phyloP scores from a whole-genome alignment of 176 grass and related monocot genomes.

The Hyparrhenia diplandra region DNA sequence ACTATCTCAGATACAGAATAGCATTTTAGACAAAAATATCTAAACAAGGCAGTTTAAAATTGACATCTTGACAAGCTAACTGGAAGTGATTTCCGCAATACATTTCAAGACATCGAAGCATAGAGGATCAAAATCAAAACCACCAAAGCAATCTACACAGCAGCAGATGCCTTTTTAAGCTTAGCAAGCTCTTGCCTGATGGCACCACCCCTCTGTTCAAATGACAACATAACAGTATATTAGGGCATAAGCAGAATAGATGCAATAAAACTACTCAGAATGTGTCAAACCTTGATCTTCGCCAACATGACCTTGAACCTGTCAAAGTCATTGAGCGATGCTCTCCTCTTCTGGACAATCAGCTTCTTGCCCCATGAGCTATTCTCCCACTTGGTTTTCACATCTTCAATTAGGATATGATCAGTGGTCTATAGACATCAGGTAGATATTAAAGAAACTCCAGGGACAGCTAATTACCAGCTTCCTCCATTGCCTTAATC shows the following conservation, averaged over 20 bases:
- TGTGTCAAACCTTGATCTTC: conserved; percentile 66
- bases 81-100: neutral
- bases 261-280: neutral
- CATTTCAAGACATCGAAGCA: neutral
- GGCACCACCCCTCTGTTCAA: conserved; percentile 1
- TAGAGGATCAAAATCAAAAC: conserved; percentile 11
- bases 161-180: neutral
- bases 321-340: conserved; percentile 85
- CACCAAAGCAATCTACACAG: neutral
- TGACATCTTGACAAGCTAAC: neutral
- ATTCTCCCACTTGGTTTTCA: conserved; percentile 94
- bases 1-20: neutral
- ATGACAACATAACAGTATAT: neutral
- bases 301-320: conserved; percentile 99
- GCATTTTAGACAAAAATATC: neutral
- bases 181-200: neutral
- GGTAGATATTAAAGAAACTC: neutral
- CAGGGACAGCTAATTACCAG: conserved; percentile 30
- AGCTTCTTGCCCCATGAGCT: conserved; percentile 98
- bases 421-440: neutral
- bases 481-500: conserved; percentile 53
- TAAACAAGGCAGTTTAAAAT: conserved; percentile 11
- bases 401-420: conserved; percentile 44
- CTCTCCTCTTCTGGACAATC: conserved; percentile 96
- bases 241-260: neutral